Evolutionary conservation across 2,329 filamentous ascomycete species (phyloP), one percentile per base, ranked within the genome.

Genomic region (Rutstroemia sydowiana): DNA sequence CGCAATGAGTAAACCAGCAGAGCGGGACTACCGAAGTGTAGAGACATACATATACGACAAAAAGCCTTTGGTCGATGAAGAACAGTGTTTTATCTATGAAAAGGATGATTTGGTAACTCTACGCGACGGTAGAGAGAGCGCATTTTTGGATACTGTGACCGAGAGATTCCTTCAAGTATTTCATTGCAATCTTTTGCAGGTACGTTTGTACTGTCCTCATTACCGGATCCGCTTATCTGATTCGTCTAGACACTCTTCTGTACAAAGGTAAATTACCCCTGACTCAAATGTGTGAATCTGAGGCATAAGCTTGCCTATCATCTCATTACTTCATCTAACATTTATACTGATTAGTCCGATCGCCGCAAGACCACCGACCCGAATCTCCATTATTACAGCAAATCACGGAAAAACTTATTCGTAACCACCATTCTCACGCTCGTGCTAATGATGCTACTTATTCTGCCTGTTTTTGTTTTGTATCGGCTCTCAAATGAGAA

Each of bases 31-130:
- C 43, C 52, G 52, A 21, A 70, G 65, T 50, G 63, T 69, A 1
- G 52, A 50, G 28, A 57, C 56, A 16, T 69, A 62, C 45, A 53
- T 65, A 60, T 42, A 21, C 28, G 10, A 63, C 56, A 50, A 61
- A 56, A 47, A 50, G 55, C 54, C 59, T 54, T 50, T 55, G 26
- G 6, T 57, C 51, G 26, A 55, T 45, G 20, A 66, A 21, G 58
- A 70, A 14, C 52, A 57, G 23, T 45, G 39, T 0, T 73, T 67
- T 53, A 65, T 71, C 11, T 56, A 64, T 8, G 56, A 63, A 2
- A 69, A 68, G 55, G 69, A 71, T 45, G 71, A 73, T 50, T 49
- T 73, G 0, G 61, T 73, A 9, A 69, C 69, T 0, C 56, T 73
- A 0, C 56, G 68, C 3, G 59, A 65, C 2, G 68, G 69, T 0